Evolutionary conservation across 345 rosid genomes (phyloP), one percentile per base, ranked within the genome.

Genomic region (Citropsis articulata): DNA sequence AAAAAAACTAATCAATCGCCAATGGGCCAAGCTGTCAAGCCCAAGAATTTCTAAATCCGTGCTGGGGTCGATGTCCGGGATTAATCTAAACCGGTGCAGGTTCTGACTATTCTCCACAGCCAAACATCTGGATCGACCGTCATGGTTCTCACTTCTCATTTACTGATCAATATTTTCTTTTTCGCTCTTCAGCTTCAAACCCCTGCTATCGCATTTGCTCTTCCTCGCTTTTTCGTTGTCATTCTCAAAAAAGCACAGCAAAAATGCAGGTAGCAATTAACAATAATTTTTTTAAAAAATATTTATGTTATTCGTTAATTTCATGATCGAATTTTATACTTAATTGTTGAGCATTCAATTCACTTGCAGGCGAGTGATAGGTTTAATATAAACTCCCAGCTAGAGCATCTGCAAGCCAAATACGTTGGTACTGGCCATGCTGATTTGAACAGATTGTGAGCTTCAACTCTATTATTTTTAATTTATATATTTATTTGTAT

Each of bases 391-490:
- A 96, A 94, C 74, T 96, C 99, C 73, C 98, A 94, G 89, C 97
- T 96, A 48, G 99, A 96, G 82, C 99, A 94, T 86, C 98, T 94
- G 74, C 98, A 94, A 82, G 98, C 99, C 73, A 96, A 94, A 84
- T 96, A 96, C 78, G 98, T 92, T 45, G 99, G 99, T 40, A 96
- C 97, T 4, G 95, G 98, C 5, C 98, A 96, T 69, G 97, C 99
- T 0, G 99, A 96, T 79, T 82, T 96, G 83, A 96, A 89, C 84
- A 83, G 97, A 96, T 96, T 91, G 98, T 96, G 53, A 86, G 96
- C 77, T 72, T 75, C 61, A 53, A 38, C n/a, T n/a, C 3, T 28
- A 16, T 3, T 12, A 8, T 50, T 27, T 14, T 13, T 70, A 18
- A 50, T 50, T 5, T 50, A 50, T 93, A 94, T 81, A 91, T 92